A percentile compares a stretch with the other conserved stretches of the same genome.
phyloP scores from a whole-genome alignment of 31 red algal genomes.

The Bonnemaisonia californica region DNA sequence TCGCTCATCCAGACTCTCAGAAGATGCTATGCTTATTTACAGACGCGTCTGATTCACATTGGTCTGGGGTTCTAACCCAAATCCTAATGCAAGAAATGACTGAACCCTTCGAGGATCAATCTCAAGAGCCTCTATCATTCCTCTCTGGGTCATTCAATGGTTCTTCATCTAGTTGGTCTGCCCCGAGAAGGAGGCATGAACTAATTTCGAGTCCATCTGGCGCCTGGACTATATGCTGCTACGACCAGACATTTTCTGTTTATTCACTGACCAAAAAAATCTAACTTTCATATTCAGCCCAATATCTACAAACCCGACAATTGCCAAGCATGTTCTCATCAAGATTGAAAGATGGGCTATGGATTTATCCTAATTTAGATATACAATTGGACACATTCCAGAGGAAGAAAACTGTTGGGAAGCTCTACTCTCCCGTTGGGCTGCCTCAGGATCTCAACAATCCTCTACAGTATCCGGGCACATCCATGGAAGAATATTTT shows the following conservation, averaged over 20 bases:
- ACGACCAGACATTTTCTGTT: not conserved
- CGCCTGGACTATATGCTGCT: constrained; percentile 4
- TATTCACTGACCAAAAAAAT: constrained; percentile 17
- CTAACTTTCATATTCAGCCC: constrained; percentile 8
- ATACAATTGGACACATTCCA: not conserved
- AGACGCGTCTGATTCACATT: constrained; percentile 3
- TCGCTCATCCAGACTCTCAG: not conserved
- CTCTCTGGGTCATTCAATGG: constrained; percentile 28
- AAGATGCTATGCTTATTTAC: not conserved
- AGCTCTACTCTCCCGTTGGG: not conserved
- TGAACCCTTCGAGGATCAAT: constrained; percentile 4
- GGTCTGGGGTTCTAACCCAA: constrained; percentile 19
- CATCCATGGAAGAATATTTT: too few relatives aligned
- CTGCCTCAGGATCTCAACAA: not conserved
- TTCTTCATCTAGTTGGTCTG: not conserved
- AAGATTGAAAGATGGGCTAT: constrained; percentile 7
- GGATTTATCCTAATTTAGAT: not conserved
- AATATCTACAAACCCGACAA: not conserved
- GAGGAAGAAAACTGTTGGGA: not conserved
- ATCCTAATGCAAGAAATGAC: not conserved
- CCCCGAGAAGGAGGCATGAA: constrained; percentile 1
- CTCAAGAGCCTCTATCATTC: constrained; percentile 19
- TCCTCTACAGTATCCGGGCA: too few relatives aligned
- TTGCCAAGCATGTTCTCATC: not conserved
- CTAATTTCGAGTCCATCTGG: not conserved